Evolutionary conservation across 352 stramenopile species (phyloP).

Genomic region (Aphanomyces cochlioides): DNA sequence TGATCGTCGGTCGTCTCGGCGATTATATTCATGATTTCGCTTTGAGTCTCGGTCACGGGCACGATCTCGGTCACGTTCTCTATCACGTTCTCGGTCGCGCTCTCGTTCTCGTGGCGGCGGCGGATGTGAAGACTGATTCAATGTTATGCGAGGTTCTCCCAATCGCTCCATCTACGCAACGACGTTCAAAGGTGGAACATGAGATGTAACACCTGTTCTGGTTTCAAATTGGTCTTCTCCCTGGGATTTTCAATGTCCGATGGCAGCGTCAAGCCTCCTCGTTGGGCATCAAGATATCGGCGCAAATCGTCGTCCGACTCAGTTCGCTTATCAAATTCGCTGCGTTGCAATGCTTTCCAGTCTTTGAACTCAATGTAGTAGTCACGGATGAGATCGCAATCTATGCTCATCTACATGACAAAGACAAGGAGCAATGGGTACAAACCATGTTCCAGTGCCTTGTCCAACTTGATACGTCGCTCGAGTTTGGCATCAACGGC

Average conservation of each 20-base stretch:
- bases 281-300: slow-evolving; percentile 3
- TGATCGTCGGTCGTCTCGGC: background rate
- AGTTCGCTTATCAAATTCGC: slow-evolving; percentile 5
- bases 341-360: background rate
- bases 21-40: background rate
- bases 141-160: background rate
- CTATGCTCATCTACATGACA: background rate
- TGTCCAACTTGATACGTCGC: background rate
- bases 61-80: background rate
- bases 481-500: too few species aligned
- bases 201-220: background rate
- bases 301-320: slow-evolving; percentile 5
- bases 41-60: background rate
- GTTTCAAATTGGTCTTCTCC: background rate
- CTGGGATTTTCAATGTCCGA: slow-evolving; percentile 3
- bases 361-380: slow-evolving; percentile 18
- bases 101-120: background rate
- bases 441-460: slow-evolving; percentile 2
- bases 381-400: slow-evolving; percentile 16
- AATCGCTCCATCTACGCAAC: background rate
- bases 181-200: background rate
- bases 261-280: slow-evolving; percentile 1
- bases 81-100: background rate
- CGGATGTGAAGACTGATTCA: background rate
- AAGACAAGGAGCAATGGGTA: background rate